Conservation (phyloP, 169 alveolate genomes). For the Eimeria tenella region DNA sequence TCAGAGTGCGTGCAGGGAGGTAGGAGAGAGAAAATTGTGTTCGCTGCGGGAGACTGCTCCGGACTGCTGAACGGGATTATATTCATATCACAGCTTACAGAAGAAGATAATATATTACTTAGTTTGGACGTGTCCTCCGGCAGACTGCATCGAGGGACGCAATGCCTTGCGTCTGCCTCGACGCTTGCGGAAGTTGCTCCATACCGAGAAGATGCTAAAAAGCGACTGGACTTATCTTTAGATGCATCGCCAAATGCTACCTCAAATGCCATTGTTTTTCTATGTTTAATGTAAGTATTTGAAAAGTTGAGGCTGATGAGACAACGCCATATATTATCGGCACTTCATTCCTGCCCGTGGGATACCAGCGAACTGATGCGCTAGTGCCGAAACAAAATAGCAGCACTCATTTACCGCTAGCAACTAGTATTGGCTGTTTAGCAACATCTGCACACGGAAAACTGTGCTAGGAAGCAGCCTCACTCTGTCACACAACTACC, state of each 20-base stretch:
- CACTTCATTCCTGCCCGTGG: neutral
- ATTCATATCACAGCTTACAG: conserved; percentile 37
- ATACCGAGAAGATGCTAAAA: conserved; percentile 34
- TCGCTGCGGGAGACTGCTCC: conserved; percentile 58
- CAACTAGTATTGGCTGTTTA: neutral
- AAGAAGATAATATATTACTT: neutral
- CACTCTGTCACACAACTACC: too few species aligned
- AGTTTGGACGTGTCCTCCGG: conserved; percentile 30
- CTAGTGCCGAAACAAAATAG: neutral
- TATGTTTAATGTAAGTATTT: neutral
- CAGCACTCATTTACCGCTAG: neutral
- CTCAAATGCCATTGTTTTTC: conserved; percentile 20
- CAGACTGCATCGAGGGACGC: neutral
- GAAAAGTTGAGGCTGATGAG: neutral
- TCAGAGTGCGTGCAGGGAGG: conserved; percentile 29
- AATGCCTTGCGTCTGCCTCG: conserved; percentile 47
- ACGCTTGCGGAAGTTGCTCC: conserved; percentile 71
- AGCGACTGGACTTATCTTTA: conserved; percentile 17
- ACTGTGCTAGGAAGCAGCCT: too few species aligned
- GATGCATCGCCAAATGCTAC: conserved; percentile 10
- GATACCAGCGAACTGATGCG: neutral
- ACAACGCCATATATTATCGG: neutral
- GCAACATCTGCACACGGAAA: too few species aligned
- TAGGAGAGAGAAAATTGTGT: conserved; percentile 11
- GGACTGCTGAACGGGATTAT: conserved; percentile 67